phyloP scores from a whole-genome alignment of 1,139 yeast genomes.

The Hansenula anomala region DNA sequence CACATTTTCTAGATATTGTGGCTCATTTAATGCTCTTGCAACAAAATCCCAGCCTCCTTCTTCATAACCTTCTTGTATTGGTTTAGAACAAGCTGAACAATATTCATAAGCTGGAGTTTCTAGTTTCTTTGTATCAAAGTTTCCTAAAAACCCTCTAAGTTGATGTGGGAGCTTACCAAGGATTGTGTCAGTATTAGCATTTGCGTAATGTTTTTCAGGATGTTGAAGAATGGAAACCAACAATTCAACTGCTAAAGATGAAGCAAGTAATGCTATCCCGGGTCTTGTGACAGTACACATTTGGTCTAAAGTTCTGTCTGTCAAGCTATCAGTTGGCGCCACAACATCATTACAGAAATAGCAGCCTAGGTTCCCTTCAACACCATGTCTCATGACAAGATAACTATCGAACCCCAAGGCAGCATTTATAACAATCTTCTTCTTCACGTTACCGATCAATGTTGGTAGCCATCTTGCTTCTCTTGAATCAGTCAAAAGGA shows the following conservation, averaged over 20 bases:
- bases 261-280: slow-evolving; percentile 86
- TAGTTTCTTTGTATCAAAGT: slow-evolving; percentile 58
- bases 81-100: slow-evolving; percentile 81
- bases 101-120: slow-evolving; percentile 65
- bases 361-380: slow-evolving; percentile 57
- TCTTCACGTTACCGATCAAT: slow-evolving; percentile 58
- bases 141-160: slow-evolving; percentile 74
- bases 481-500: slow-evolving; percentile 85
- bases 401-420: slow-evolving; percentile 94
- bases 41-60: slow-evolving; percentile 78
- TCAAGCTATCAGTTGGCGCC: slow-evolving; percentile 83
- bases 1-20: slow-evolving; percentile 62
- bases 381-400: slow-evolving; percentile 90
- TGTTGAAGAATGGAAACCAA: slow-evolving; percentile 73
- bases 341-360: slow-evolving; percentile 94
- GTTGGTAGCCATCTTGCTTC: slow-evolving; percentile 98
- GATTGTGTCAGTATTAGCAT: slow-evolving; percentile 33
- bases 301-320: slow-evolving; percentile 87
- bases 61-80: slow-evolving; percentile 47
- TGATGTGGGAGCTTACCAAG: slow-evolving; percentile 86
- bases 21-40: slow-evolving; percentile 56
- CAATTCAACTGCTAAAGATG: slow-evolving; percentile 83
- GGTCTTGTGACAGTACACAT: slow-evolving; percentile 99
- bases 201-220: slow-evolving; percentile 44
- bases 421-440: slow-evolving; percentile 79